Percentiles rank a stretch among this genome's conserved stretches.
Conservation (phyloP, 345 rosid genomes). For the Bruguiera gymnorhiza region DNA sequence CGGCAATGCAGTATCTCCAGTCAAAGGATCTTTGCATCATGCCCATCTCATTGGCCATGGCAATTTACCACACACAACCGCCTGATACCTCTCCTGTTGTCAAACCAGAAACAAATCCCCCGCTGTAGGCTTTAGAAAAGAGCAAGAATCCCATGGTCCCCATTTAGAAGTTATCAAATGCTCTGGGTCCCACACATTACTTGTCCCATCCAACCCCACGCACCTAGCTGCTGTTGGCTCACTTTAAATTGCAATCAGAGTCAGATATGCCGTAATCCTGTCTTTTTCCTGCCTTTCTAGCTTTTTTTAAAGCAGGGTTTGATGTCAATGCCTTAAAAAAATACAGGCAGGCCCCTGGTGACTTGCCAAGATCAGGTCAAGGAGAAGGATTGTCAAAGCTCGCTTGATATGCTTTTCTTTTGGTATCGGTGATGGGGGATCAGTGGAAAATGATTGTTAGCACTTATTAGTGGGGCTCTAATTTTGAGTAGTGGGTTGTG, state of each 20-base stretch:
- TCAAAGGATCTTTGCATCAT: slow-evolving; percentile 98
- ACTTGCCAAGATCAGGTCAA: slow-evolving; percentile 40
- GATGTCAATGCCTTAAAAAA: slow-evolving; percentile 46
- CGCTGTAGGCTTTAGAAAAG: slow-evolving; percentile 40
- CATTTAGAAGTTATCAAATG: slow-evolving; percentile 13
- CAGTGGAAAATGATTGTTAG: slow-evolving; percentile 72
- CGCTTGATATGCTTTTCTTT: slow-evolving; percentile 46
- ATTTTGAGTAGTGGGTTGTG: slow-evolving; percentile 52
- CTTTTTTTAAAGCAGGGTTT: slow-evolving; percentile 37
- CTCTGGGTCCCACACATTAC: slow-evolving; percentile 24
- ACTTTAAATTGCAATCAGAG: slow-evolving; percentile 55
- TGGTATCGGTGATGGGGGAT: slow-evolving; percentile 38
- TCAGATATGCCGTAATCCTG: slow-evolving; percentile 56
- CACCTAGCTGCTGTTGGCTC: slow-evolving; percentile 26
- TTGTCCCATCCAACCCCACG: slow-evolving; percentile 22
- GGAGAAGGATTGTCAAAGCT: slow-evolving; percentile 51
- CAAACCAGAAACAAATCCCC: slow-evolving; percentile 75
- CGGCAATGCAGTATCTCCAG: slow-evolving; percentile 97
- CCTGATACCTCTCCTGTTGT: slow-evolving; percentile 68
- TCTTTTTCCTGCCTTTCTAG: slow-evolving; percentile 31
- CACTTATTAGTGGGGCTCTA: slow-evolving; percentile 50
- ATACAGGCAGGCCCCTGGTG: slow-evolving; percentile 28
- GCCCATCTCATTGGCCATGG: slow-evolving; percentile 94
- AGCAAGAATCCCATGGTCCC: slow-evolving; percentile 40
- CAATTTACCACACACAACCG: slow-evolving; percentile 81